Evolutionary conservation across 306 rosid genomes (phyloP), one percentile per base, ranked within the genome.

Genomic region (Fagus crenata): DNA sequence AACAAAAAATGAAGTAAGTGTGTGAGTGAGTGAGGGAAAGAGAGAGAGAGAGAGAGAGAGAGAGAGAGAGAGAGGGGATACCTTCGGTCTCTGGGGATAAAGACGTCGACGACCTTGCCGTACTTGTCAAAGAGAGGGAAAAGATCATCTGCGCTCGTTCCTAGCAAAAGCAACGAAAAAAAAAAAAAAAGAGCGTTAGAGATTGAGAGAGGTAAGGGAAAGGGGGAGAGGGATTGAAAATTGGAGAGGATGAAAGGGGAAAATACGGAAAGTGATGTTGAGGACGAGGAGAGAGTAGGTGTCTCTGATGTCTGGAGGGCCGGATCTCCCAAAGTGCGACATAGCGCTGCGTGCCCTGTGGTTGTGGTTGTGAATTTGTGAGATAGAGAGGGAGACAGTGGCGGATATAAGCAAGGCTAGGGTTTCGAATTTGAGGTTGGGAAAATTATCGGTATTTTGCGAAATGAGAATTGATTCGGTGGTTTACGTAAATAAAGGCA

Each of bases 311-410:
- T 90, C 95, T 3, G 95, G 95, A 56, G 95, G 95, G 32, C 95
- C 95, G 6, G 95, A 81, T 86, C 95, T 87, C 6, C 95, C 95
- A 39, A 90, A 90, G 87, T 90, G 95, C 78, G 95, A 90, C 95
- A 90, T 90, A 71, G 68, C 51, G 49, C 70, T 7, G 65, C 2
- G 71, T 22, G 55, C 37, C 5, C 28, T 22, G 28, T 22, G 28
- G 28, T 22, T 22, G 28, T 22, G 28, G 28, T 22, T 4, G 54
- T 9, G 32, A 17, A 2, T 7, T 6, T 3, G 53, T 14, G 72
- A 28, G 56, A 40, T 70, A 7, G 63, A 18, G 72, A 36, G 69
- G 13, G 71, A 5, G 70, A 11, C 22, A 11, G 77, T 68, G 84
- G 67, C 76, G 60, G 69, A 22, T 2, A 13, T 12, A 9, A 12